Base-by-base conservation (phyloP, 2,329 filamentous ascomycete species). In the Fusarium staphyleae region DNA sequence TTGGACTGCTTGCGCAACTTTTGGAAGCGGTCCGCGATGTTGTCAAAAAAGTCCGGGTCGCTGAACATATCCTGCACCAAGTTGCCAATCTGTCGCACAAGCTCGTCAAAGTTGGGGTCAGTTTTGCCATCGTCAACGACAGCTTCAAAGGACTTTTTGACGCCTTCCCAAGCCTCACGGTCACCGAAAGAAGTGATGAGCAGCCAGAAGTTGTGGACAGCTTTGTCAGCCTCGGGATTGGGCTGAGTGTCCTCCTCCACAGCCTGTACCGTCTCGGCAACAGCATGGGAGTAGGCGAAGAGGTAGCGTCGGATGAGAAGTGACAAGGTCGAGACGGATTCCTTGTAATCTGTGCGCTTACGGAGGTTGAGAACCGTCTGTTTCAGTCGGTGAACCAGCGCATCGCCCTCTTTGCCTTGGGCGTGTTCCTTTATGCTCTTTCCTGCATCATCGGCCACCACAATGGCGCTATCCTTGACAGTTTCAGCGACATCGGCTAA, bases 1-100 rank as follows among this genome's bases (percentile, higher is more conserved):
- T 87, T 83, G 4, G 81, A 79, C 66, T 82, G 81, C 10, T 74
- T 72, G 24, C 82, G 78, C 5, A 87, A 62, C 3, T 80, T 74
- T 12, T 78, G 72, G 30, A 87, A 73, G 9, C 80, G 78, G 41
- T 80, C 72, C 18, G 89, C 85, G 1, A 86, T 86, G 32, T 90
- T 81, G 39, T 93, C 89, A 66, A 96, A 90, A 73, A 96, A 97
- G 4, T 87, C 83, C 0, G 93, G 93, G 57, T 97, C 89, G 0
- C 87, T 95, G 34, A 98, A 77, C 71, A 97, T 87, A 57, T 88
- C 87, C 67, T 96, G 88, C 4, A 96, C 73, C 4, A 89, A 84
- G 48, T 87, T 84, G 10, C 88, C 89, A 24, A 93, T 77, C 37
- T 96, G 85, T 16, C 81, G 81, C 69, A 96, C 84, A 19, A 96